A percentile compares a stretch with the other conserved stretches of the same genome.
phyloP scores from a whole-genome alignment of 2,329 filamentous ascomycete genomes.

The Pyrenochaeta sp. region DNA sequence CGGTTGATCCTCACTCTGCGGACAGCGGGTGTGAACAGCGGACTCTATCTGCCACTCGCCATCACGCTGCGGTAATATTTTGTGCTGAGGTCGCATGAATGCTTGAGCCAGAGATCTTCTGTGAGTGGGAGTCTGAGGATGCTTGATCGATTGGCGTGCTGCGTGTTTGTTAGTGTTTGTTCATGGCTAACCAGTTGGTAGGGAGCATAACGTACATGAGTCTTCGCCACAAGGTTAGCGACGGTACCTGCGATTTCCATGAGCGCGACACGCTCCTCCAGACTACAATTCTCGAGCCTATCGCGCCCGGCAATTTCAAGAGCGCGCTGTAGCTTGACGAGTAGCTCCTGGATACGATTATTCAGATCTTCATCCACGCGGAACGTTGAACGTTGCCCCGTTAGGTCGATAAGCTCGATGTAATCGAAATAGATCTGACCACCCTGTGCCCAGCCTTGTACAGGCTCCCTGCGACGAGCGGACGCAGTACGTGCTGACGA shows the following conservation, averaged over 20 bases:
- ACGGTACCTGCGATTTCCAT: constrained; percentile 82
- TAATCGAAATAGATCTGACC: constrained; percentile 80
- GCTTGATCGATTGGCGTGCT: constrained; percentile 50
- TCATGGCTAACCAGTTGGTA: not conserved
- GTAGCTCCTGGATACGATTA: constrained; percentile 35
- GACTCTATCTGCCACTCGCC: constrained; percentile 13
- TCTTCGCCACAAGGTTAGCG: constrained; percentile 68
- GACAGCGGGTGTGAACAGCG: not conserved
- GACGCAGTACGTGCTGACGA: constrained; percentile 8
- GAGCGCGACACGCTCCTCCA: constrained; percentile 72
- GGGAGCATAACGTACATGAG: constrained; percentile 37
- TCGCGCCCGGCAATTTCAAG: constrained; percentile 52
- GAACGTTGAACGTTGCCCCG: constrained; percentile 36
- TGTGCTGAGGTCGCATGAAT: constrained; percentile 74
- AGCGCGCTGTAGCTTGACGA: constrained; percentile 48
- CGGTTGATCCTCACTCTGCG: not conserved
- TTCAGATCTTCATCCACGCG: constrained; percentile 44
- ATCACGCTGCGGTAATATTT: constrained; percentile 71
- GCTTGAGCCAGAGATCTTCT: constrained; percentile 74
- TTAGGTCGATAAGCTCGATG: constrained; percentile 58
- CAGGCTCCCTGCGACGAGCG: constrained; percentile 43
- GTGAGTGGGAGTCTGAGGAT: constrained; percentile 72
- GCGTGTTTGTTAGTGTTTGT: constrained; percentile 46
- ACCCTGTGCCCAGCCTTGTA: constrained; percentile 79
- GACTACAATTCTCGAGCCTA: constrained; percentile 51